Evolutionary conservation across 148 eudicot genomes (phyloP), one percentile per base, ranked within the genome.

Genomic region (Camellia japonica): DNA sequence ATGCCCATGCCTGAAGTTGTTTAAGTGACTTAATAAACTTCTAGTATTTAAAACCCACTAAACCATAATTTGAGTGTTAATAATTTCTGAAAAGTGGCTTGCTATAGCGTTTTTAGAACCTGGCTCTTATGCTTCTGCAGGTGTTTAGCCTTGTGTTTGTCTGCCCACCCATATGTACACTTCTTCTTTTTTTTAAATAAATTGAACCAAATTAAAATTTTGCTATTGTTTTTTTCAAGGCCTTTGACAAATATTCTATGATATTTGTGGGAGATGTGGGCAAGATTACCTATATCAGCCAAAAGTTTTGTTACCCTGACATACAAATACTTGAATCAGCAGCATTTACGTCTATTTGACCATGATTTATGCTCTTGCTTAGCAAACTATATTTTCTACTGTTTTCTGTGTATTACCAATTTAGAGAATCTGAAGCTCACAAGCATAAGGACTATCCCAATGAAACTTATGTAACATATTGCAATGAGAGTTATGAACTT

Each of bases 1-100:
- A 52, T 70, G 10, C 12, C 47, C 20, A 18, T 20, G 73, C 43
- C 43, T 71, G 43, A 71, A 51, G 14, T 71, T 43, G 16, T 60
- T 60, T 60, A 20, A 47, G 56, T 71, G 14, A 52, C n/a, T 38
- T 49, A 60, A 60, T 60, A 7, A 52, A 52, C 42, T 71, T 52
- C 12, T 52, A 0, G 4, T 15, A 60, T 51, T 71, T 23, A 30
- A 52, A 6, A 10, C n/a, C 38, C 13, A 14, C 7, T 71, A 19
- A 71, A 49, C 13, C 42, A 52, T 68, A 68, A n/a, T 68, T 67
- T 68, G 71, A 42, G 49, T 68, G 72, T 68, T 43, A 30, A 67
- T 68, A 68, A n/a, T 68, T 43, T 68, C 20, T 43, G 20, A 16
- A 7, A 68, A 44, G 51, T 68, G 60, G 42, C 75, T 51, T 71